A percentile compares a stretch with the other conserved stretches of the same genome.
phyloP scores from a whole-genome alignment of 2,329 filamentous ascomycete species.

The Orbilia ellipsospora region DNA sequence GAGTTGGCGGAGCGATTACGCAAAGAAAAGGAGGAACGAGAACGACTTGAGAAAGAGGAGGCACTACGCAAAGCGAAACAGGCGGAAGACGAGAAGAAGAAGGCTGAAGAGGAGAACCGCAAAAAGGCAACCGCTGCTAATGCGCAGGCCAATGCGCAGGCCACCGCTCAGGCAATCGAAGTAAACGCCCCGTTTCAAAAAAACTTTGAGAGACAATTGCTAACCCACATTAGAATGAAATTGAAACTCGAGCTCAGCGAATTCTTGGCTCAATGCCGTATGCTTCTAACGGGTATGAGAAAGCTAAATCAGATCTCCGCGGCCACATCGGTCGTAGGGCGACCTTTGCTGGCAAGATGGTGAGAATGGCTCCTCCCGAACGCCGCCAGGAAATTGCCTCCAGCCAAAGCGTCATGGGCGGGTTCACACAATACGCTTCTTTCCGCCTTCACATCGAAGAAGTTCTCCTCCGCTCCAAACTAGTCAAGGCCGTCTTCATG shows the following conservation, averaged over 20 bases:
- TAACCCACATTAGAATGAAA: slow-evolving; percentile 15
- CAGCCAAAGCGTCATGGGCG: background rate
- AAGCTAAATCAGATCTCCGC: slow-evolving; percentile 3
- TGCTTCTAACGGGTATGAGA: slow-evolving; percentile 7
- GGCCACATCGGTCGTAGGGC: slow-evolving; percentile 12
- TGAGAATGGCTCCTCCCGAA: slow-evolving; percentile 3
- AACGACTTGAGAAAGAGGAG: background rate
- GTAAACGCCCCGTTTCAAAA: slow-evolving; percentile 10
- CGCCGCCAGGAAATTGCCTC: background rate
- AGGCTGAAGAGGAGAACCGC: background rate
- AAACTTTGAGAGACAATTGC: background rate
- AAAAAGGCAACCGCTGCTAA: background rate
- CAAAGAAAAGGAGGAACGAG: slow-evolving; percentile 5
- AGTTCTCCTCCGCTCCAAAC: slow-evolving; percentile 14
- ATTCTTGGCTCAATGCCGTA: slow-evolving; percentile 32
- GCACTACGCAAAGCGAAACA: slow-evolving; percentile 14
- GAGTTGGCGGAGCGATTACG: slow-evolving; percentile 8
- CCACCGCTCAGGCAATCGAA: slow-evolving; percentile 7
- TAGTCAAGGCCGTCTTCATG: slow-evolving; percentile 20
- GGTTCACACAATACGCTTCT: slow-evolving; percentile 1
- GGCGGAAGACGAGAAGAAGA: slow-evolving; percentile 5
- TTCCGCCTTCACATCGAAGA: slow-evolving; percentile 36
- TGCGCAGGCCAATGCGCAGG: background rate
- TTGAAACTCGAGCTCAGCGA: slow-evolving; percentile 12
- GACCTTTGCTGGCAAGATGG: slow-evolving; percentile 14